A percentile compares a stretch with the other conserved stretches of the same genome.
These are phyloP conservation scores for Lumnitzera littorea DNA, from an alignment of 345 rosid species.

Conservation along the genomic window DNA sequence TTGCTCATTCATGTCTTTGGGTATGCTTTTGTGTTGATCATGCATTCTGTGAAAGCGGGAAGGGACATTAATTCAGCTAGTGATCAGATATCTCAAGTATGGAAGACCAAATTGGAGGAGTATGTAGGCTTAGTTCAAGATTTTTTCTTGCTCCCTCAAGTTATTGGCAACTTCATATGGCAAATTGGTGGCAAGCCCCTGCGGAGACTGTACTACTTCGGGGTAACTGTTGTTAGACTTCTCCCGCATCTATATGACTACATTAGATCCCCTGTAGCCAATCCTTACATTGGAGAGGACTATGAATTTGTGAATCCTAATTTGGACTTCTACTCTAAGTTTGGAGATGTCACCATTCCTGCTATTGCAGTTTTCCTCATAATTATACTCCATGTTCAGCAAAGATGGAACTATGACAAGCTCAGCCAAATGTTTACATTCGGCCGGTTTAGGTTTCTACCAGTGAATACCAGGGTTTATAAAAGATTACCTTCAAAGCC, in stretches of 20 bases:
- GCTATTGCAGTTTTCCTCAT: slow-evolving; percentile 50
- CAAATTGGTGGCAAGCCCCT: slow-evolving; percentile 57
- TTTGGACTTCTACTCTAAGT: slow-evolving; percentile 61
- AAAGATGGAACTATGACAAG: slow-evolving; percentile 72
- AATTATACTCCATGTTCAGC: slow-evolving; percentile 50
- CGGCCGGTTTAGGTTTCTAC: slow-evolving; percentile 50
- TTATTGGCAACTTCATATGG: slow-evolving; percentile 68
- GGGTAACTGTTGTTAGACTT: slow-evolving; percentile 64
- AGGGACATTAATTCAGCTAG: slow-evolving; percentile 25
- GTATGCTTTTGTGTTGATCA: slow-evolving; percentile 37
- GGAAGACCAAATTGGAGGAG: slow-evolving; percentile 75
- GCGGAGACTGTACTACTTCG: slow-evolving; percentile 50
- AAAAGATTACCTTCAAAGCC: slow-evolving; percentile 58
- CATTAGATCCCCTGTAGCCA: slow-evolving; percentile 31
- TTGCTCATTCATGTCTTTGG: slow-evolving; percentile 46
- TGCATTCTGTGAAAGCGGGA: slow-evolving; percentile 32
- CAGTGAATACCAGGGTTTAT: slow-evolving; percentile 44
- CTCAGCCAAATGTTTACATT: slow-evolving; percentile 43
- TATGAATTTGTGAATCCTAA: slow-evolving; percentile 69
- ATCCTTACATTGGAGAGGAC: slow-evolving; percentile 59
- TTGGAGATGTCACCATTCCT: slow-evolving; percentile 75
- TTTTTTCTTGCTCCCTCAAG: slow-evolving; percentile 85
- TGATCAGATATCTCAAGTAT: slow-evolving; percentile 18
- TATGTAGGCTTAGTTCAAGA: slow-evolving; percentile 83
- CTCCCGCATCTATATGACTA: slow-evolving; percentile 78